These are phyloP conservation scores for Pseudognaphalium luteoalbum DNA, from an alignment of 129 eudicot species.

Conservation along the genomic window DNA sequence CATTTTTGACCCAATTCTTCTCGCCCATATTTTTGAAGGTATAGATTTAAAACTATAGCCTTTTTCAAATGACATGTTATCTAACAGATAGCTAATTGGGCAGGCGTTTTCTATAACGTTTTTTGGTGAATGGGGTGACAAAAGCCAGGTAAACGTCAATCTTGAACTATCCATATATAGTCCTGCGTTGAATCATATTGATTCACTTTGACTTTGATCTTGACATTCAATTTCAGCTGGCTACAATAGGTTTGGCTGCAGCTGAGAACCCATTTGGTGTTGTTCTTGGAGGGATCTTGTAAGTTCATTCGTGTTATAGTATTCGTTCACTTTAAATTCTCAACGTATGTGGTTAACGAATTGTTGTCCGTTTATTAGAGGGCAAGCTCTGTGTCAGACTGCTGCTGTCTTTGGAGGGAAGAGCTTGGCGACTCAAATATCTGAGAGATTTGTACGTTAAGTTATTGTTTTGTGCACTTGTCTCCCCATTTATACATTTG, in stretches of 20 bases:
- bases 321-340: neutral
- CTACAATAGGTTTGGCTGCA: conserved; percentile 95
- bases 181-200: neutral
- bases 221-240: conserved; percentile 69
- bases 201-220: neutral
- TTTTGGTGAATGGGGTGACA: conserved; percentile 96
- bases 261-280: conserved; percentile 93
- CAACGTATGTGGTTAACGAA: neutral
- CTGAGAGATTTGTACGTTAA: conserved; percentile 58
- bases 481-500: neutral
- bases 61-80: neutral
- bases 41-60: neutral
- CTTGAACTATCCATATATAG: neutral
- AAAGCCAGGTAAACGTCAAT: conserved; percentile 66
- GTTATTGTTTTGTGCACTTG: neutral
- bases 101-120: conserved; percentile 93
- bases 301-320: conserved; percentile 27
- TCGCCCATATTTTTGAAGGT: conserved; percentile 87
- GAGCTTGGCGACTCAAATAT: conserved; percentile 77
- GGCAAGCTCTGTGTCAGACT: conserved; percentile 79
- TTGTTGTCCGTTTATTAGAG: conserved; percentile 46
- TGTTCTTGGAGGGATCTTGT: conserved; percentile 88
- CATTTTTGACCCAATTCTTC: conserved; percentile 68
- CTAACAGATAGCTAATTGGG: neutral
- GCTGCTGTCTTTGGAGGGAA: conserved; percentile 92